These are phyloP conservation scores for Fusarium fujikuroi DNA, from an alignment of 2,329 filamentous ascomycete genomes.

Conservation along the genomic window DNA sequence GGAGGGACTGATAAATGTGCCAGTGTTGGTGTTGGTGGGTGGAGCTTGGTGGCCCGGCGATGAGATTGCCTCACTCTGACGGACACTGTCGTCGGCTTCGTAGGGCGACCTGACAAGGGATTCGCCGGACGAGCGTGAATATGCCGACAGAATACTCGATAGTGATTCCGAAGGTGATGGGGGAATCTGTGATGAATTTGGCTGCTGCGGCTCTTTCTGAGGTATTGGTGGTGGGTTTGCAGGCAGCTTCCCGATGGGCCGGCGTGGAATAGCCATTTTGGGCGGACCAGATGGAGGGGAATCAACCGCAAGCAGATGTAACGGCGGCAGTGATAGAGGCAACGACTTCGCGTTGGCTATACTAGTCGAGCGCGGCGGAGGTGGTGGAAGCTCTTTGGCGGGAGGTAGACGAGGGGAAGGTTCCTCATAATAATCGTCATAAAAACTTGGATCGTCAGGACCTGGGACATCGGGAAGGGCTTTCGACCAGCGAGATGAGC, in stretches of 20 bases:
- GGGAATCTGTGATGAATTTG: conserved; percentile 36
- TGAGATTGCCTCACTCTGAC: conserved; percentile 37
- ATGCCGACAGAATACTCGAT: conserved; percentile 66
- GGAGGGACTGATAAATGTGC: conserved; percentile 33
- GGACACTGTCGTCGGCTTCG: conserved; percentile 44
- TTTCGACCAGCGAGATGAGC: conserved; percentile 68
- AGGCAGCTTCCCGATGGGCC: conserved; percentile 38
- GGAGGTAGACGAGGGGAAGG: conserved; percentile 32
- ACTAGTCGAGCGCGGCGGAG: conserved; percentile 42
- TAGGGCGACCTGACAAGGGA: conserved; percentile 56
- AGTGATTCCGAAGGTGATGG: conserved; percentile 60
- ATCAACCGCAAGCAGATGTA: conserved; percentile 39
- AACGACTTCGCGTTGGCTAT: conserved; percentile 40
- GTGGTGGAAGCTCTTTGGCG: conserved; percentile 39
- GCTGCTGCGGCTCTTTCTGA: conserved; percentile 29
- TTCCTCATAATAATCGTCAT: conserved; percentile 36
- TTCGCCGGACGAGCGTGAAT: conserved; percentile 60
- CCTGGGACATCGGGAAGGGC: conserved; percentile 63
- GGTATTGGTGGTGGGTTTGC: conserved; percentile 25
- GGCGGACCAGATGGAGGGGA: conserved; percentile 34
- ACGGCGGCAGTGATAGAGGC: conserved; percentile 39
- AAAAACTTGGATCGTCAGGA: conserved; percentile 37
- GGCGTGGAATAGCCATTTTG: conserved; percentile 43
- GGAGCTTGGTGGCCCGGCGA: conserved; percentile 42
- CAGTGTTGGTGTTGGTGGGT: conserved; percentile 38